A percentile compares a stretch with the other conserved stretches of the same genome.
Evolutionary conservation across 805 yeast genomes (phyloP).

Genomic region (Yamadazyma ubonensis): DNA sequence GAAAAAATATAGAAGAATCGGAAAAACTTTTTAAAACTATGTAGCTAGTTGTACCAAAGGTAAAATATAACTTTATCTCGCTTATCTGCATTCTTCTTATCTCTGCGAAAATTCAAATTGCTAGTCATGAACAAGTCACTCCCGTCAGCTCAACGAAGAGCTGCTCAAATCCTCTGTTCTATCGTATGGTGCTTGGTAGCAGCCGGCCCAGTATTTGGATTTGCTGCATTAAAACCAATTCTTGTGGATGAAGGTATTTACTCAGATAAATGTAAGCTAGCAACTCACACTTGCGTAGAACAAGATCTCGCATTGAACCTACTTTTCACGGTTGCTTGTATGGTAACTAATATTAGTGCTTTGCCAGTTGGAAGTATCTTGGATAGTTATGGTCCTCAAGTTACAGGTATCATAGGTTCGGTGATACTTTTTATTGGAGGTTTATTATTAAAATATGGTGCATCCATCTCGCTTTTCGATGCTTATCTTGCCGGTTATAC

Average conservation of each 20-base stretch:
- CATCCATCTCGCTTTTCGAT: constrained; percentile 41
- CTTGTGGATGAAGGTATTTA: constrained; percentile 77
- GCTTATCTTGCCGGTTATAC: constrained; percentile 74
- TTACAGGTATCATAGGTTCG: constrained; percentile 76
- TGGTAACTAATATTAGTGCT: constrained; percentile 80
- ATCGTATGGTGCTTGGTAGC: constrained; percentile 84
- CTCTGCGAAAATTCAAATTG: neutral
- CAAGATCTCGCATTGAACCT: constrained; percentile 82
- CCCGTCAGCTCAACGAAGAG: constrained; percentile 23
- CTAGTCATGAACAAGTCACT: constrained; percentile 1
- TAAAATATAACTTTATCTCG: too few relatives aligned
- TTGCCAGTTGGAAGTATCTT: constrained; percentile 77
- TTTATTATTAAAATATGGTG: constrained; percentile 42
- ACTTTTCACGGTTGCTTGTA: constrained; percentile 85
- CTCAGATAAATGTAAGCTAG: constrained; percentile 50
- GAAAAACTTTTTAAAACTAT: too few relatives aligned
- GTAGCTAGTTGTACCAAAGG: too few relatives aligned
- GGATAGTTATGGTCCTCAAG: constrained; percentile 77
- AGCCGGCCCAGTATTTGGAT: constrained; percentile 94
- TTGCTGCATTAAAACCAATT: constrained; percentile 90
- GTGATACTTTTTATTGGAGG: constrained; percentile 58
- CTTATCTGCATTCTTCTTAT: too few relatives aligned
- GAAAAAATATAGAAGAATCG: neutral
- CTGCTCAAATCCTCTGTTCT: constrained; percentile 68
- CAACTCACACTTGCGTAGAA: constrained; percentile 49